Evolutionary conservation across 768 basidiomycete genomes (phyloP).

Genomic region (Panaeolus papilionaceus): DNA sequence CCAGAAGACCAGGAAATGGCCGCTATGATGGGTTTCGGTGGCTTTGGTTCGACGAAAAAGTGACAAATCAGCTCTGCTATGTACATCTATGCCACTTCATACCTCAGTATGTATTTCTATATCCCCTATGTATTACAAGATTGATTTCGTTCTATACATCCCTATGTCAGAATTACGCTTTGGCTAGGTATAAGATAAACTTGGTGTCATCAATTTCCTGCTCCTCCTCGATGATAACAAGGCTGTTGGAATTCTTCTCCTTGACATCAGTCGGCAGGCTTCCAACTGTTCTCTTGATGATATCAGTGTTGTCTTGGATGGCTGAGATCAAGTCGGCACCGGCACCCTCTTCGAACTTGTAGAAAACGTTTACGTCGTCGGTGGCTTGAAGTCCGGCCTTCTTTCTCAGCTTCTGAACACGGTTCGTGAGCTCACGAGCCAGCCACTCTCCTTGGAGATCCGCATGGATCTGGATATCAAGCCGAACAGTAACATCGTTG

Average conservation of each 20-base stretch:
- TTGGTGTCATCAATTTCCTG: conserved; percentile 85
- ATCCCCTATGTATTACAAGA: conserved; percentile 31
- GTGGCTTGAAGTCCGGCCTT: conserved; percentile 95
- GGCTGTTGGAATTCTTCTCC: conserved; percentile 52
- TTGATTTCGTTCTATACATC: conserved; percentile 25
- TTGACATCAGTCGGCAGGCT: conserved; percentile 68
- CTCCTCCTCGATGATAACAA: conserved; percentile 81
- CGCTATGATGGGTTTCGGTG: conserved; percentile 89
- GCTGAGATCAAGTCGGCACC: conserved; percentile 71
- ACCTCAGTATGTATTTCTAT: conserved; percentile 33
- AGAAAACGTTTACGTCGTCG: conserved; percentile 91
- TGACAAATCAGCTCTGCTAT: conserved; percentile 40
- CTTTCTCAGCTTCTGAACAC: conserved; percentile 94
- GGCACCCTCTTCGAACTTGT: conserved; percentile 73
- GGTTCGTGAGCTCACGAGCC: conserved; percentile 88
- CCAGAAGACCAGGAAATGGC: conserved; percentile 72
- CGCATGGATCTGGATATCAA: conserved; percentile 87
- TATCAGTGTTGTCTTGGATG: conserved; percentile 67
- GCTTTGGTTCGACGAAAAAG: conserved; percentile 89
- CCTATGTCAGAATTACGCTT: conserved; percentile 40
- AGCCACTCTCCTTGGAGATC: conserved; percentile 90
- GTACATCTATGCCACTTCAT: conserved; percentile 24
- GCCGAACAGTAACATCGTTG: conserved; percentile 91
- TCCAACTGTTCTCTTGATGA: conserved; percentile 78
- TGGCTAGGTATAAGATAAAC: conserved; percentile 74